phyloP scores from a whole-genome alignment of 1,284 basidiomycete genomes.

The Cryptococcus maquisensis region DNA sequence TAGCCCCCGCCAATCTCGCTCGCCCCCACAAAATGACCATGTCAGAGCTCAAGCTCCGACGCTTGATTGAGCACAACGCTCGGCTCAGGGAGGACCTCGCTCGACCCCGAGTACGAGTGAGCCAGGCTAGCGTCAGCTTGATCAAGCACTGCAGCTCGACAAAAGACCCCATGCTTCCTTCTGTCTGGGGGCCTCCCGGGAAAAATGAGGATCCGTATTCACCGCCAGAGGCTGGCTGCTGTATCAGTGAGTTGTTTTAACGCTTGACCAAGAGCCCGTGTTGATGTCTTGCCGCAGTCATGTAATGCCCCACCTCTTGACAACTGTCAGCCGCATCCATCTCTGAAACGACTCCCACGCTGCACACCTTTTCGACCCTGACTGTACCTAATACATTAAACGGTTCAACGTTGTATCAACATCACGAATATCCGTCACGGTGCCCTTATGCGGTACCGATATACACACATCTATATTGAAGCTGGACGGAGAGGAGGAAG shows the following conservation, averaged over 20 bases:
- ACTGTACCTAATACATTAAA: not conserved
- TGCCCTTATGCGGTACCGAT: no score
- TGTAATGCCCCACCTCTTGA: not conserved
- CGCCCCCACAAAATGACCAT: slow-evolving; percentile 56
- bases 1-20: slow-evolving; percentile 13
- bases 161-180: slow-evolving; percentile 80
- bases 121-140: slow-evolving; percentile 73
- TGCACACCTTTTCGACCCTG: not conserved
- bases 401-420: no score
- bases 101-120: slow-evolving; percentile 80
- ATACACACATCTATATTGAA: no score
- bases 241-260: slow-evolving; percentile 27
- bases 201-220: slow-evolving; percentile 60
- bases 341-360: not conserved
- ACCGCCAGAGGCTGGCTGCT: slow-evolving; percentile 33
- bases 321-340: not conserved
- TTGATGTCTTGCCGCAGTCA: not conserved
- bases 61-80: slow-evolving; percentile 90
- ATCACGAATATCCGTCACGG: not conserved
- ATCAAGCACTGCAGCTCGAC: slow-evolving; percentile 89
- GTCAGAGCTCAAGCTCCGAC: slow-evolving; percentile 93
- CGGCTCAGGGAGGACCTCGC: slow-evolving; percentile 85
- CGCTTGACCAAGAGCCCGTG: not conserved
- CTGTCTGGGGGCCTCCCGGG: slow-evolving; percentile 86
- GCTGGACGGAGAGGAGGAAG: no score